A percentile compares a stretch with the other conserved stretches of the same genome.
Evolutionary conservation across 306 rosid species (phyloP).

Genomic region (Hippophae gyantsensis): DNA sequence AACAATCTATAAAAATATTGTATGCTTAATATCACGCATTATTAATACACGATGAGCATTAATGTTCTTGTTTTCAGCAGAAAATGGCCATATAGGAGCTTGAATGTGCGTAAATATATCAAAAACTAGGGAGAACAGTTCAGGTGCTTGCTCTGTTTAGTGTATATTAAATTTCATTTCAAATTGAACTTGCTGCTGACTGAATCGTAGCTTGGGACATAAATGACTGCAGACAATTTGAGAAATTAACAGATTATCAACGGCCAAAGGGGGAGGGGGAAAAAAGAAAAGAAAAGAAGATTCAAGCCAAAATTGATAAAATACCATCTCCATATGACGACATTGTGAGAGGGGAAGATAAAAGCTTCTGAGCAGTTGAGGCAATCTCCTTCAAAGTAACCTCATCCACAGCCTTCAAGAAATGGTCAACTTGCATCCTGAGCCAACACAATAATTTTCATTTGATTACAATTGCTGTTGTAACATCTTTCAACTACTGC

Average conservation of each 20-base stretch:
- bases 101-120: constrained; percentile 10
- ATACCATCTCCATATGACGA: constrained; percentile 92
- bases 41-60: no score
- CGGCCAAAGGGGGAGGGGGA: not conserved
- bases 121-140: constrained; percentile 1
- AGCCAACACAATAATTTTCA: not conserved
- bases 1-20: no score
- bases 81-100: constrained; percentile 8
- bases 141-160: constrained; percentile 6
- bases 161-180: constrained; percentile 27
- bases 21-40: no score
- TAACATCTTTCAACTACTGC: no score
- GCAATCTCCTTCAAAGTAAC: constrained; percentile 53
- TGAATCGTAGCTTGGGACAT: constrained; percentile 67
- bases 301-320: not conserved
- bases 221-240: constrained; percentile 44
- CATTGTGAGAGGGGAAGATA: constrained; percentile 86
- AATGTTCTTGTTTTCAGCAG: no score
- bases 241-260: constrained; percentile 4
- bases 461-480: not conserved
- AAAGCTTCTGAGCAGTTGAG: constrained; percentile 62
- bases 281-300: not conserved
- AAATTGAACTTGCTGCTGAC: constrained; percentile 61
- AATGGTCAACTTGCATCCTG: constrained; percentile 61
- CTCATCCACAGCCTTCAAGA: constrained; percentile 73